Conservation (phyloP, 2,329 filamentous ascomycete genomes). For the Fusarium sp. region DNA sequence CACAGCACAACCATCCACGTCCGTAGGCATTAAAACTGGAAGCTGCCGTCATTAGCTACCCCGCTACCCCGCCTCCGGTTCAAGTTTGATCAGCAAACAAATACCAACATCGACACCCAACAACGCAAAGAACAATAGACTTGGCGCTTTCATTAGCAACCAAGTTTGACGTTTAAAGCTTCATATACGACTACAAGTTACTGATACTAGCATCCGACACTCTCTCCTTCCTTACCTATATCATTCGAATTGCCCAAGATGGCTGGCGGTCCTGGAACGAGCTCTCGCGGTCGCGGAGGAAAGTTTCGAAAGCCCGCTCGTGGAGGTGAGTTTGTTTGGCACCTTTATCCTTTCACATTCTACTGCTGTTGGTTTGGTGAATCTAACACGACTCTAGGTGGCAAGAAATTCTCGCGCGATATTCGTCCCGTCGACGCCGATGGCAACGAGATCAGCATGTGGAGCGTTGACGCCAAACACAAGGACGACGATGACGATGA, state of each 20-base stretch:
- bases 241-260: constrained; percentile 48
- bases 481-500: constrained; percentile 62
- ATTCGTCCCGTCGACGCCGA: constrained; percentile 89
- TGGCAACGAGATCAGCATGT: constrained; percentile 90
- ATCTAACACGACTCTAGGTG: constrained; percentile 67
- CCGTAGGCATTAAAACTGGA: neutral
- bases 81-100: constrained; percentile 37
- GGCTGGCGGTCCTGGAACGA: constrained; percentile 58
- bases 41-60: constrained; percentile 44
- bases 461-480: constrained; percentile 70
- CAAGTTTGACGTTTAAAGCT: neutral
- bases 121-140: constrained; percentile 6
- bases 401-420: constrained; percentile 94
- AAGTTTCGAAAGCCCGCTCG: constrained; percentile 95
- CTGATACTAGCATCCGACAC: neutral
- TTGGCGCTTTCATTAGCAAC: neutral
- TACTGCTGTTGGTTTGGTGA: neutral
- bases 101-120: constrained; percentile 7
- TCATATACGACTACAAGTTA: neutral
- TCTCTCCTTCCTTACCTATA: neutral
- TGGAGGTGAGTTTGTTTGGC: constrained; percentile 72
- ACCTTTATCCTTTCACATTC: neutral
- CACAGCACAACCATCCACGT: neutral
- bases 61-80: constrained; percentile 51
- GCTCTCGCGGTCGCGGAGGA: constrained; percentile 82